Conservation (phyloP, 306 rosid genomes). For the Gastrolobium villosum region DNA sequence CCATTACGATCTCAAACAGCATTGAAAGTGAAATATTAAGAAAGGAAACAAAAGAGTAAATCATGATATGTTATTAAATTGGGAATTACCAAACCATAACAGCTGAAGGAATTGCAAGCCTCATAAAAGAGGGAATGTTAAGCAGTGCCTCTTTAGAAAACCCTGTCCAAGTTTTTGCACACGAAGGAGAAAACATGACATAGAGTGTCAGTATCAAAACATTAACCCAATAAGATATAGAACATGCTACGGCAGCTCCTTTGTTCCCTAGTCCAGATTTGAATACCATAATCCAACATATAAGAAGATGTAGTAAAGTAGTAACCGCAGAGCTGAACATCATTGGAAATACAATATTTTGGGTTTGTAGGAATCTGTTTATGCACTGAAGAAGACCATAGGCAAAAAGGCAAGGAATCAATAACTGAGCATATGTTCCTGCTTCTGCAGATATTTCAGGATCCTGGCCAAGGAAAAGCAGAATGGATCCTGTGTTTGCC, state of each 20-base stretch:
- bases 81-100: conserved; percentile 74
- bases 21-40: not conserved
- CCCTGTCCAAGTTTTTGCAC: conserved; percentile 64
- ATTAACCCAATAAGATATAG: conserved; percentile 68
- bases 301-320: conserved; percentile 54
- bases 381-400: conserved; percentile 66
- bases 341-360: conserved; percentile 75
- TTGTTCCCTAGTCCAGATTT: conserved; percentile 63
- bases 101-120: conserved; percentile 78
- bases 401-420: conserved; percentile 66
- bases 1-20: not conserved
- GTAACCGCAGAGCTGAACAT: conserved; percentile 57
- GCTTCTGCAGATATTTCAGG: conserved; percentile 65
- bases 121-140: conserved; percentile 54
- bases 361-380: conserved; percentile 64
- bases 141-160: conserved; percentile 61
- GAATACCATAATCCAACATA: conserved; percentile 61
- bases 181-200: conserved; percentile 67
- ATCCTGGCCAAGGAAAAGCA: conserved; percentile 63
- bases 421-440: conserved; percentile 57
- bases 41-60: not conserved
- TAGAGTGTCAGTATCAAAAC: conserved; percentile 57
- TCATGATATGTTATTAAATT: not conserved
- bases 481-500: conserved; percentile 58
- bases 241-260: conserved; percentile 72